Conservation (phyloP, 225 moss, liverwort and hornwort species). For the Marchantia paleacea region DNA sequence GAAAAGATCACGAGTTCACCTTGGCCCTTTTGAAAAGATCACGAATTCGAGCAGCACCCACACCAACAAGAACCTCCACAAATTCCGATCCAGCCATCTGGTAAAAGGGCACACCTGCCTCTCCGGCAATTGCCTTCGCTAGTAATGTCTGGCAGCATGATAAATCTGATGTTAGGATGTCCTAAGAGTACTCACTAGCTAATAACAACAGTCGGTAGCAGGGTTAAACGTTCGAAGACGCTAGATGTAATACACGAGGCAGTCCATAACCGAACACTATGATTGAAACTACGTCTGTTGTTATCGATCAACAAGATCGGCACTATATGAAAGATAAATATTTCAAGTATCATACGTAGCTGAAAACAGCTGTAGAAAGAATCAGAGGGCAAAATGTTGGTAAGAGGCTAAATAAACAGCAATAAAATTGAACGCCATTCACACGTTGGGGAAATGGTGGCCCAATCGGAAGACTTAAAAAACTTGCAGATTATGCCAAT, state of each 20-base stretch:
- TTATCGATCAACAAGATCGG: too few relatives aligned
- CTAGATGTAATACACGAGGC: too few relatives aligned
- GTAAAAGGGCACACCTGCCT: slow-evolving; percentile 97
- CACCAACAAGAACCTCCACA: slow-evolving; percentile 95
- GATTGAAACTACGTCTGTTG: too few relatives aligned
- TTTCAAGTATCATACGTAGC: too few relatives aligned
- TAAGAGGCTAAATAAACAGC: too few relatives aligned
- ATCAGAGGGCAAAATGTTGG: too few relatives aligned
- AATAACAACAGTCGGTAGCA: neutral
- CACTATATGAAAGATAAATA: too few relatives aligned
- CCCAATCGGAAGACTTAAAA: neutral
- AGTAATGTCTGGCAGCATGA: slow-evolving; percentile 54
- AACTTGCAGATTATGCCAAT: neutral
- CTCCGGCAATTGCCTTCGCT: slow-evolving; percentile 98
- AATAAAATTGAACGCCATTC: too few relatives aligned
- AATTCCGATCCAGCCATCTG: slow-evolving; percentile 99
- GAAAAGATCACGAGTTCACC: slow-evolving; percentile 21
- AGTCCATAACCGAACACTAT: too few relatives aligned
- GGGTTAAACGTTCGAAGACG: neutral
- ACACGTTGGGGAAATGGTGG: neutral
- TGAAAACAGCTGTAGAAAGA: too few relatives aligned
- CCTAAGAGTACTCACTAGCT: neutral
- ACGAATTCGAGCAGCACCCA: slow-evolving; percentile 92
- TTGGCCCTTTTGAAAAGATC: slow-evolving; percentile 99
- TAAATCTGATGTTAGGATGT: neutral